Evolutionary conservation across 306 rosid species (phyloP).

Genomic region (Cicer chorassanicum): DNA sequence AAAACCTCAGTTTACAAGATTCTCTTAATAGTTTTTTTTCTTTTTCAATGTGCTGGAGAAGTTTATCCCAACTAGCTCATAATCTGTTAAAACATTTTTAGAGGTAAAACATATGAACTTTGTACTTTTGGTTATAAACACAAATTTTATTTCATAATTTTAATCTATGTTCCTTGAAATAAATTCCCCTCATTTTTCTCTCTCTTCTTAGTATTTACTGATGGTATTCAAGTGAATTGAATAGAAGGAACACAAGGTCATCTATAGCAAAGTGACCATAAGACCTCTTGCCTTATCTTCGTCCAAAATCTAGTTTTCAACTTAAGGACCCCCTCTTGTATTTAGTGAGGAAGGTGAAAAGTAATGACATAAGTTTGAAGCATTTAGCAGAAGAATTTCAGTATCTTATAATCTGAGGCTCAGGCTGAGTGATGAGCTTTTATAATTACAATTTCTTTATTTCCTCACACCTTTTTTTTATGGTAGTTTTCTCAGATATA

Average conservation of each 20-base stretch:
- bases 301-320: background rate
- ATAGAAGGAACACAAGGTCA: background rate
- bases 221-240: background rate
- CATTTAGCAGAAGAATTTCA: conserved; percentile 13
- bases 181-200: background rate
- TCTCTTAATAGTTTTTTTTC: background rate
- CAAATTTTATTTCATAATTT: background rate
- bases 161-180: background rate
- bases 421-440: conserved; percentile 35
- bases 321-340: conserved; percentile 24
- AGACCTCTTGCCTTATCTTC: background rate
- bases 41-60: background rate
- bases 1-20: background rate
- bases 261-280: background rate
- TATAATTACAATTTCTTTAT: conserved; percentile 27
- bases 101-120: background rate
- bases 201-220: background rate
- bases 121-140: background rate
- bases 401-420: background rate
- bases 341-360: conserved; percentile 25
- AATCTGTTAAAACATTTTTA: background rate
- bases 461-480: conserved; percentile 8
- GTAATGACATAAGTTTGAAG: conserved; percentile 17
- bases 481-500: conserved; percentile 23
- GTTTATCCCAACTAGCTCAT: background rate